phyloP scores from a whole-genome alignment of 2,329 filamentous ascomycete genomes.

The Thermoascus crustaceus region DNA sequence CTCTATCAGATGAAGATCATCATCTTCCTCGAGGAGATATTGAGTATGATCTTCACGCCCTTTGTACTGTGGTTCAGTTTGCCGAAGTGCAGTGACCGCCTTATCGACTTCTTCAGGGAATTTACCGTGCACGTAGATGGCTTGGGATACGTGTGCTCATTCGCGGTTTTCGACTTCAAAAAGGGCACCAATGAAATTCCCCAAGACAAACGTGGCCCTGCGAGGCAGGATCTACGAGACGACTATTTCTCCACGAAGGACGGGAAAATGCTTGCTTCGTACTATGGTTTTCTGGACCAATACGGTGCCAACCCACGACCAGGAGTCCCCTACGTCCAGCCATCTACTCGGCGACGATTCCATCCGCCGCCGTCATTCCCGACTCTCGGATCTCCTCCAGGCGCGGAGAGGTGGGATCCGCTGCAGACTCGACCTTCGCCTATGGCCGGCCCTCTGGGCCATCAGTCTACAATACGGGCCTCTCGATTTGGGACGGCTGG shows the following conservation, averaged over 20 bases:
- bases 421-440: constrained; percentile 14
- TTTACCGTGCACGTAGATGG: constrained; percentile 97
- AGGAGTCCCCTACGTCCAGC: constrained; percentile 51
- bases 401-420: constrained; percentile 31
- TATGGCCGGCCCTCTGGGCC: constrained; percentile 13
- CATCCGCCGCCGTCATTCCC: constrained; percentile 70
- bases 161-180: constrained; percentile 95
- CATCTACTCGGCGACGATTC: constrained; percentile 46
- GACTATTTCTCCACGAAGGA: constrained; percentile 95
- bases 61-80: constrained; percentile 81
- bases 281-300: constrained; percentile 89
- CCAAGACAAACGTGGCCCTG: constrained; percentile 30
- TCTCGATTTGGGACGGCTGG: constrained; percentile 17
- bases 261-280: constrained; percentile 96
- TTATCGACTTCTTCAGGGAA: constrained; percentile 96
- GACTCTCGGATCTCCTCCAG: constrained; percentile 55
- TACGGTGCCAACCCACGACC: constrained; percentile 70
- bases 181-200: constrained; percentile 57
- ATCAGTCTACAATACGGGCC: constrained; percentile 20
- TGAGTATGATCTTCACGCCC: constrained; percentile 87
- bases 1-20: constrained; percentile 88
- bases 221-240: constrained; percentile 61
- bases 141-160: constrained; percentile 91
- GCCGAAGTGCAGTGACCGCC: constrained; percentile 79
- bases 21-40: constrained; percentile 84